These are phyloP conservation scores for Pelagophyceae sp. DNA, from an alignment of 352 stramenopile genomes.

Conservation along the genomic window DNA sequence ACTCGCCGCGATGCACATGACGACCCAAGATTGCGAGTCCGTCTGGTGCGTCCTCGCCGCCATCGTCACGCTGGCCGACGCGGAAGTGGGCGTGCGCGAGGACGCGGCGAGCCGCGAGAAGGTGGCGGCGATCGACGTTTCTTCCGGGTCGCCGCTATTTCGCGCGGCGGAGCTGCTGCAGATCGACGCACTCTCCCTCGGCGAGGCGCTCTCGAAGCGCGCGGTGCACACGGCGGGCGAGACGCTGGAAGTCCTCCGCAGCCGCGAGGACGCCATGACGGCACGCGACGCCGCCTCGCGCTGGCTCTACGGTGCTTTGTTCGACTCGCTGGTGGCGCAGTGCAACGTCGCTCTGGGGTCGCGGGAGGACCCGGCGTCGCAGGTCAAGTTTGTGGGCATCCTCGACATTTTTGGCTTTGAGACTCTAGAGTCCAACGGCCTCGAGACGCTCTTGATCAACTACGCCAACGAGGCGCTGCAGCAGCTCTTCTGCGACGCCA, in stretches of 20 bases:
- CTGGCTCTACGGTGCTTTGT: conserved; percentile 72
- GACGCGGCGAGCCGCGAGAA: conserved; percentile 11
- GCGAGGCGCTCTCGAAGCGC: conserved; percentile 59
- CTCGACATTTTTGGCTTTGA: conserved; percentile 82
- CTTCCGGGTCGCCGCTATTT: conserved; percentile 2
- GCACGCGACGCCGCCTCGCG: conserved; percentile 73
- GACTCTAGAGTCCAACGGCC: conserved; percentile 47
- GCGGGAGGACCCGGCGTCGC: conserved; percentile 31
- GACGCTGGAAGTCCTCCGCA: conserved; percentile 42
- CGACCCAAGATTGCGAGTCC: neutral
- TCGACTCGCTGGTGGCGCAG: conserved; percentile 72
- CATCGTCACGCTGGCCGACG: conserved; percentile 1
- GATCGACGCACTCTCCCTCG: conserved; percentile 53
- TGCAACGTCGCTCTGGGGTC: conserved; percentile 39
- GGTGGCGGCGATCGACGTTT: neutral
- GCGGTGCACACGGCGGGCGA: conserved; percentile 61
- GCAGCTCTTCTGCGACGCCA: conserved; percentile 34
- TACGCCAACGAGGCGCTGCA: conserved; percentile 51
- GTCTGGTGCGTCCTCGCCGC: conserved; percentile 3
- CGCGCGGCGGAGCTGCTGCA: conserved; percentile 52
- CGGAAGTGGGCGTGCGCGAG: neutral
- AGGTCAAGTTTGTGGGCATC: conserved; percentile 59
- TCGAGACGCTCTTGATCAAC: conserved; percentile 66
- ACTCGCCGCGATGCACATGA: neutral
- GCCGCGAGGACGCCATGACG: conserved; percentile 46